Evolutionary conservation across 140 eudicot species (phyloP).

Genomic region (Senecio squalidus): DNA sequence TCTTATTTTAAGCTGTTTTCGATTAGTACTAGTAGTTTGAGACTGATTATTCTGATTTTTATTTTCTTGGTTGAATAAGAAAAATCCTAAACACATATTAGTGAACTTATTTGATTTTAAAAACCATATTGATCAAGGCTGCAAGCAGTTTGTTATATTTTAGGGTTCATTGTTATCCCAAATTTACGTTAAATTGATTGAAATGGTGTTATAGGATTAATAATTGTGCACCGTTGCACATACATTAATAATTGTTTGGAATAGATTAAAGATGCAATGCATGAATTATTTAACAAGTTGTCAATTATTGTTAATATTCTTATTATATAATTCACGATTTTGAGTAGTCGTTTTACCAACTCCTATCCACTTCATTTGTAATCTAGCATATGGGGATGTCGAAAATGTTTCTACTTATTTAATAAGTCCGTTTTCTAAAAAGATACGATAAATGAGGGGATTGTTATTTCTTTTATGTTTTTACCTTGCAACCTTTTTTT

Average conservation of each 20-base stretch:
- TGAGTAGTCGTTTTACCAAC: background rate
- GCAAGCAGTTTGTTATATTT: background rate
- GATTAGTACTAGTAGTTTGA: no score
- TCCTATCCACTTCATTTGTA: background rate
- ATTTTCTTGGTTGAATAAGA: no score
- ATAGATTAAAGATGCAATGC: background rate
- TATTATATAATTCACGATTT: constrained; percentile 6
- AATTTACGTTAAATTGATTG: no score
- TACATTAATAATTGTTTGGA: background rate
- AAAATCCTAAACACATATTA: background rate
- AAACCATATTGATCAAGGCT: background rate
- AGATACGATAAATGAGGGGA: background rate
- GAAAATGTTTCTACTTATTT: background rate
- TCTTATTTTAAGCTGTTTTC: no score
- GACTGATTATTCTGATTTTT: no score
- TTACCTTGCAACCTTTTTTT: no score
- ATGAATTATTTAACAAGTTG: background rate
- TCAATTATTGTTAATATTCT: background rate
- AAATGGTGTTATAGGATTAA: background rate
- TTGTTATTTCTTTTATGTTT: no score
- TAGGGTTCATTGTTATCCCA: background rate
- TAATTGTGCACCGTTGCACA: background rate
- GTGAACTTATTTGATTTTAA: background rate
- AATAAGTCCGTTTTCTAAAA: background rate
- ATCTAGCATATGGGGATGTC: background rate